Evolutionary conservation across 352 stramenopile genomes (phyloP).

Genomic region (Globisporangium emineosum): DNA sequence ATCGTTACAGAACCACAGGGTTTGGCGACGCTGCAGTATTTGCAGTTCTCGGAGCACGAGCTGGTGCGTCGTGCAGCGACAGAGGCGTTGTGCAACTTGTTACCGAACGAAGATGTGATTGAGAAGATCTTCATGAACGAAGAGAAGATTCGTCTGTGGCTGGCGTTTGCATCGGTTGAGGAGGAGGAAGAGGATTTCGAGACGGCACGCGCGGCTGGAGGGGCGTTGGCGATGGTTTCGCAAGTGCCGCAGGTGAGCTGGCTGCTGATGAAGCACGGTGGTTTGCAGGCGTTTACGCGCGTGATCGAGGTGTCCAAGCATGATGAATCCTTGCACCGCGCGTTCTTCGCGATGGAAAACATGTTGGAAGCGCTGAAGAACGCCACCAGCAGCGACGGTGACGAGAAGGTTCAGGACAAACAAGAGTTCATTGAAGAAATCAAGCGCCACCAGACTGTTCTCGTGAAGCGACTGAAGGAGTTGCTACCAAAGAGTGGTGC

Average conservation of each 20-base stretch:
- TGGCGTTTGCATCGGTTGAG: conserved; percentile 91
- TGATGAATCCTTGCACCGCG: conserved; percentile 70
- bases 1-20: conserved; percentile 67
- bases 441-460: conserved; percentile 25
- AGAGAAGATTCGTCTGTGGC: conserved; percentile 92
- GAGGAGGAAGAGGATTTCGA: conserved; percentile 91
- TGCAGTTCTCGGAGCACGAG: conserved; percentile 97
- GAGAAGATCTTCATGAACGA: conserved; percentile 90
- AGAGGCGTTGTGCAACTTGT: conserved; percentile 95
- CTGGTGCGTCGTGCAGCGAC: conserved; percentile 96
- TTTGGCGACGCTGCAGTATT: conserved; percentile 74
- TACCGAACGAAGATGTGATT: conserved; percentile 92
- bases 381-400: conserved; percentile 3
- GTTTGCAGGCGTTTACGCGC: conserved; percentile 46
- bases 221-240: conserved; percentile 93
- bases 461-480: conserved; percentile 40
- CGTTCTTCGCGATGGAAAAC: conserved; percentile 75
- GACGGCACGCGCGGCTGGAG: conserved; percentile 88
- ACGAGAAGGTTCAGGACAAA: conserved; percentile 44
- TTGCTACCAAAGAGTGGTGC: conserved; percentile 22
- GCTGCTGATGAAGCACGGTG: conserved; percentile 67
- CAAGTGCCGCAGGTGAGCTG: conserved; percentile 72
- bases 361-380: conserved; percentile 46
- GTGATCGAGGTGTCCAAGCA: conserved; percentile 54
- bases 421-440: conserved; percentile 39